Conservation (phyloP, 805 yeast species). For the Lachancea meyersii region DNA sequence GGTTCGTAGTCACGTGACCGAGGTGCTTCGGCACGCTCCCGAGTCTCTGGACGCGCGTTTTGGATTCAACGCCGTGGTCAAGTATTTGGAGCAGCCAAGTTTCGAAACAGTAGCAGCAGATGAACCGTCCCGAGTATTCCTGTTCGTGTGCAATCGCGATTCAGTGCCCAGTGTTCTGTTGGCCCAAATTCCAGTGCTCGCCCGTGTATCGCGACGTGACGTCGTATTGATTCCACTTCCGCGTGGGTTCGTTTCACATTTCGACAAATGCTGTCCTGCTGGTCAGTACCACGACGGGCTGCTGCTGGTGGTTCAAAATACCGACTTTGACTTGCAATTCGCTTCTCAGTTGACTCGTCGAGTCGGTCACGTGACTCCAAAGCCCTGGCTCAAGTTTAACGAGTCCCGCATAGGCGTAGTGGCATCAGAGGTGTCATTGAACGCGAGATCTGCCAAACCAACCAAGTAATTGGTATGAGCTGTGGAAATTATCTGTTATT, state of each 20-base stretch:
- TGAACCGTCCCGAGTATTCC: conserved; percentile 6
- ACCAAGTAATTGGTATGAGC: background rate
- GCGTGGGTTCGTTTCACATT: conserved; percentile 29
- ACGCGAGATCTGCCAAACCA: background rate
- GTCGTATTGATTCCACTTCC: conserved; percentile 61
- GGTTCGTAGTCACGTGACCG: conserved; percentile 34
- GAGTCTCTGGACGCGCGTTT: conserved; percentile 25
- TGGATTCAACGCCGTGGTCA: conserved; percentile 55
- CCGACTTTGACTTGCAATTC: conserved; percentile 18
- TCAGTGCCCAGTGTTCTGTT: conserved; percentile 44
- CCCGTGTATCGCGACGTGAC: conserved; percentile 33
- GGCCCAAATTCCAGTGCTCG: conserved; percentile 52
- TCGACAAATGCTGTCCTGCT: conserved; percentile 11
- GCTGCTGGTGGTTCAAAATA: conserved; percentile 20
- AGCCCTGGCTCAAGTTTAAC: conserved; percentile 25
- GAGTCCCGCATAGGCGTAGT: conserved; percentile 6
- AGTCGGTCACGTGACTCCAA: conserved; percentile 11
- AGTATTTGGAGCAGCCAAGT: conserved; percentile 34
- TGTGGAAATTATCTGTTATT: background rate
- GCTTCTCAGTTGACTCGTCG: conserved; percentile 15
- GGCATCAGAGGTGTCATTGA: conserved; percentile 7
- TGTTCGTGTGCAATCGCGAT: conserved; percentile 60
- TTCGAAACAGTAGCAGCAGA: background rate
- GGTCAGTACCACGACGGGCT: conserved; percentile 17
- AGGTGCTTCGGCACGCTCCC: conserved; percentile 20